Evolutionary conservation across 768 basidiomycete species (phyloP), one percentile per base, ranked within the genome.

Genomic region (Vararia minispora): DNA sequence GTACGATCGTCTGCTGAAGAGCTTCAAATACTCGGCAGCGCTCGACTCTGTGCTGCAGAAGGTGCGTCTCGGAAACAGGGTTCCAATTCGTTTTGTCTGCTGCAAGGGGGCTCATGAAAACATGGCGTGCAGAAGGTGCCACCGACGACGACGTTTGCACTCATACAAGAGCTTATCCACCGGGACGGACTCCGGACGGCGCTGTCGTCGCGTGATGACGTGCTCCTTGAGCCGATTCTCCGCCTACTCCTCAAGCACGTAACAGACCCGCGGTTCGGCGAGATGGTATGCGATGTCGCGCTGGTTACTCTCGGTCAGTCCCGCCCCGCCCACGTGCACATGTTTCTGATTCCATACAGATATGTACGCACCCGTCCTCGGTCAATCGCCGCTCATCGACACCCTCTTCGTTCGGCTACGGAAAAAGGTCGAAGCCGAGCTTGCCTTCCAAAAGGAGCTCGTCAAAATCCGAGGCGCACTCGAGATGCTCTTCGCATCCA

Each of bases 11-110:
- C 63, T 88, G 36, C 65, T 99, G 34, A 98, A 98, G 58, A 68
- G 63, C 27, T 99, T 98, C 69, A 87, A 86, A 53, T 98, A 99
- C 58, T 82, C 83, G 6, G 89, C 89, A 25, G 95, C 95, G 4
- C 62, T 99, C 39, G 94, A 99, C 60, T 77, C 88, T 5, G 91
- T 92, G 10, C 60, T 98, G 41, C 75, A 75, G 51, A 89, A 88
- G 68, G 86, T 85, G 49, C 37, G 66, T 48, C 5, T n/a, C 7
- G 14, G 6, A n/a, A n/a, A n/a, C n/a, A n/a, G n/a, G n/a, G n/a
- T n/a, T n/a, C n/a, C n/a, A n/a, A n/a, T n/a, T n/a, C n/a, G n/a
- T n/a, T n/a, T n/a, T n/a, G n/a, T n/a, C n/a, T n/a, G n/a, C n/a
- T n/a, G n/a, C n/a, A n/a, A n/a, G n/a, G n/a, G n/a, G n/a, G n/a